phyloP scores from a whole-genome alignment of 2,329 filamentous ascomycete species.

The Rhytidhysteron rufulum region DNA sequence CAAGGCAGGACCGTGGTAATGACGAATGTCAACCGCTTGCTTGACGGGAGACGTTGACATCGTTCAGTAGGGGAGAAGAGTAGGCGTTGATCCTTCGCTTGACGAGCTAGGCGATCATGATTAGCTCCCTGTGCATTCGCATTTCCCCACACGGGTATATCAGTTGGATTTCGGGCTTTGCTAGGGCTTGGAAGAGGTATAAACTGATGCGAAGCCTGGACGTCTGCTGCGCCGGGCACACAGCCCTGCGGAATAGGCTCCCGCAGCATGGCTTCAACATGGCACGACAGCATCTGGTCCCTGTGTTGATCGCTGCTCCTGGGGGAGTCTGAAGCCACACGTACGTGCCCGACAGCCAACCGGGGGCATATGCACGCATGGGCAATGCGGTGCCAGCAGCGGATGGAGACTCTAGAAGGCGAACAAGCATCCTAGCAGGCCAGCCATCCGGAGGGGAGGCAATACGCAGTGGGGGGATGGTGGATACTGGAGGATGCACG shows the following conservation, averaged over 20 bases:
- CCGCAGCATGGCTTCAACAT: not conserved
- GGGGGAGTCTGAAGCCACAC: not conserved
- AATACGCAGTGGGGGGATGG: too few relatives aligned
- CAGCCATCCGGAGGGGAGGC: too few relatives aligned
- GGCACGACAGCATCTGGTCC: not conserved
- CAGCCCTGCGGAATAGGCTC: conserved; percentile 1
- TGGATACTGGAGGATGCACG: too few relatives aligned
- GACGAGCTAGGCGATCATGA: conserved; percentile 13
- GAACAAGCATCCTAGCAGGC: too few relatives aligned
- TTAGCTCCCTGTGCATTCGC: conserved; percentile 14
- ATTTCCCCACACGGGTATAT: conserved; percentile 22
- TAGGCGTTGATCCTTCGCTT: conserved; percentile 7
- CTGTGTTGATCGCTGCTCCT: not conserved
- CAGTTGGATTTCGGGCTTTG: conserved; percentile 2
- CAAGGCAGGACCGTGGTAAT: too few relatives aligned
- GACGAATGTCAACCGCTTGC: too few relatives aligned
- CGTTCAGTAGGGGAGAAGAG: not conserved
- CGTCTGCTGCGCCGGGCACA: not conserved
- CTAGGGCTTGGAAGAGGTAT: conserved; percentile 5
- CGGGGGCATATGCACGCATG: too few relatives aligned
- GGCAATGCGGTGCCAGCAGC: too few relatives aligned
- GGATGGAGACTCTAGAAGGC: too few relatives aligned
- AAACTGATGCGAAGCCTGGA: conserved; percentile 4
- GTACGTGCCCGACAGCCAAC: not conserved
- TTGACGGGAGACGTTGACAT: conserved; percentile 2